These are phyloP conservation scores for Suillus subaureus DNA, from an alignment of 768 basidiomycete genomes.

Conservation along the genomic window DNA sequence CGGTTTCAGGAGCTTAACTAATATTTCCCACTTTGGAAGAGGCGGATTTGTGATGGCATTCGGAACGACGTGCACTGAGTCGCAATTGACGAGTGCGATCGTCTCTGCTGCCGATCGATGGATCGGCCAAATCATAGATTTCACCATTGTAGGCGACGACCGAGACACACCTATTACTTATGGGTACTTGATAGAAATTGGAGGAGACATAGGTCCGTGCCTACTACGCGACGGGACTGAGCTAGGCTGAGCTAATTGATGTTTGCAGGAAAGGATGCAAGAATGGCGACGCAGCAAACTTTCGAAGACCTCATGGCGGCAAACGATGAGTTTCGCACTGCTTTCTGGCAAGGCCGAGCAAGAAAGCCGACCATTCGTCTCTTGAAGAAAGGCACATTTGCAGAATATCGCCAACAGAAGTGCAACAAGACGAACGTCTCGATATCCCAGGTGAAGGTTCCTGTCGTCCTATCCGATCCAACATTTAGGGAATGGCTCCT, in stretches of 20 bases:
- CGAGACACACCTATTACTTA: background rate
- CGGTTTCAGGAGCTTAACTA: background rate
- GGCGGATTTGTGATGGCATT: constrained; percentile 10
- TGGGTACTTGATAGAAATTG: constrained; percentile 11
- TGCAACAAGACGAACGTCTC: background rate
- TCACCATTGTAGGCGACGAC: constrained; percentile 10
- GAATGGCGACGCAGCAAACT: background rate
- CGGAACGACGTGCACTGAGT: constrained; percentile 1
- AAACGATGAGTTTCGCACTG: background rate
- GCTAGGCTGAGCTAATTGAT: background rate
- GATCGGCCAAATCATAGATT: constrained; percentile 8
- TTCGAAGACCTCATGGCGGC: background rate
- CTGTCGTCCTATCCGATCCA: constrained; percentile 10
- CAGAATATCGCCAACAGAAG: constrained; percentile 13
- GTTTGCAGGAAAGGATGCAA: background rate
- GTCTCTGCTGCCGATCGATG: background rate
- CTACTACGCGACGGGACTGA: background rate
- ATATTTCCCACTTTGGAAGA: constrained; percentile 5
- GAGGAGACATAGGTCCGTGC: background rate
- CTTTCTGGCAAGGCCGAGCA: background rate
- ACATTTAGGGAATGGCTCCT: constrained; percentile 9
- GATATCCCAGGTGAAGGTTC: constrained; percentile 15
- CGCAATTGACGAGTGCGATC: background rate
- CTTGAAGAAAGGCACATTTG: constrained; percentile 11
- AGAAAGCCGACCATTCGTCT: constrained; percentile 15